Evolutionary conservation across 2,329 filamentous ascomycete genomes (phyloP).

Genomic region (Claviceps pusilla): DNA sequence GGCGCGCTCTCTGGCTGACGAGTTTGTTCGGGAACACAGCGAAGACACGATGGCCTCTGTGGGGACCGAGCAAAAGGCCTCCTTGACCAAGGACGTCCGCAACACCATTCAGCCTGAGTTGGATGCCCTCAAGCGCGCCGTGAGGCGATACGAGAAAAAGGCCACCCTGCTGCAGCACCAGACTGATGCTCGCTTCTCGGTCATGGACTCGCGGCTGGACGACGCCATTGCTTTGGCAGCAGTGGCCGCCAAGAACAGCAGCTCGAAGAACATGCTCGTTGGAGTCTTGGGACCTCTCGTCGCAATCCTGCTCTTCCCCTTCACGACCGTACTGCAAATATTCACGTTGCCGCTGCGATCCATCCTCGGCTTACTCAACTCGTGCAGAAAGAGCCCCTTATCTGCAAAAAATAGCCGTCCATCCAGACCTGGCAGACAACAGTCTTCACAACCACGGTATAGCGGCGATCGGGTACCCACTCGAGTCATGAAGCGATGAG

Average conservation of each 20-base stretch:
- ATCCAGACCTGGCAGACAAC: conserved; percentile 1
- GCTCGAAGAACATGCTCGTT: conserved; percentile 20
- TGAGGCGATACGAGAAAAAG: conserved; percentile 84
- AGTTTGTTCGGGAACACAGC: conserved; percentile 13
- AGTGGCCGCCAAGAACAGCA: conserved; percentile 45
- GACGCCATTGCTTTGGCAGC: conserved; percentile 73
- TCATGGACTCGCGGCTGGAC: conserved; percentile 54
- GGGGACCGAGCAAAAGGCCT: conserved; percentile 26
- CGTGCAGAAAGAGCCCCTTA: conserved; percentile 14
- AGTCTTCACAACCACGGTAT: conserved; percentile 15
- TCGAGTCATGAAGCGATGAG: conserved; percentile 18
- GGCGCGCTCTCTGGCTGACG: conserved; percentile 24
- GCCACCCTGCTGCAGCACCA: conserved; percentile 59
- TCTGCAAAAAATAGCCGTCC: conserved; percentile 10
- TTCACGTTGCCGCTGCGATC: conserved; percentile 29
- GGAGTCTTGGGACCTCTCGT: conserved; percentile 24
- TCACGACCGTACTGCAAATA: conserved; percentile 24
- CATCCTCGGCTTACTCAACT: conserved; percentile 19
- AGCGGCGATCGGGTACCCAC: conserved; percentile 21
- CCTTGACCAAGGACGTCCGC: conserved; percentile 42
- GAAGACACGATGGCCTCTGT: conserved; percentile 17
- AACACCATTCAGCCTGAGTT: conserved; percentile 63
- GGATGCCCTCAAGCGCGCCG: conserved; percentile 74
- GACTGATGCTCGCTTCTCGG: conserved; percentile 58
- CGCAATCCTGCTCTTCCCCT: conserved; percentile 24